Base-by-base conservation (phyloP, 768 basidiomycete species). In the Sarcomyxa edulis region DNA sequence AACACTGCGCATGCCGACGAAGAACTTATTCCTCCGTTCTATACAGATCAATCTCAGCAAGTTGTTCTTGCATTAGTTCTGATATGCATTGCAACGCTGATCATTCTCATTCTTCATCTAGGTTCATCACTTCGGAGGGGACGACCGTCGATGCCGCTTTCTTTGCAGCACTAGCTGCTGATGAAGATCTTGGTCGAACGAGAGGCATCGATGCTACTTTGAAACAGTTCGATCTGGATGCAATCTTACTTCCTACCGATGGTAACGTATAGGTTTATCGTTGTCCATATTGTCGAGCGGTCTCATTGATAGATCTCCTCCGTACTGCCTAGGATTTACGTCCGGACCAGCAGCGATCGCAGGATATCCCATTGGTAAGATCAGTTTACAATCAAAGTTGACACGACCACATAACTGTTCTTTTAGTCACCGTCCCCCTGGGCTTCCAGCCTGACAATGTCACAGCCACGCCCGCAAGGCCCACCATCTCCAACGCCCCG, bases 391-490 rank as follows among this genome's bases (percentile, higher is more conserved):
- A 3, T 21, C 18, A 5, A 3, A 39, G 2, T 26, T 19, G 7
- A 9, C 24, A 21, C 3, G n/a, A n/a, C n/a, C n/a, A n/a, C n/a
- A n/a, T 20, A 12, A 18, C 31, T 19, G 21, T 12, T 28, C 38
- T 20, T 30, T 37, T 24, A 8, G 28, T 21, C 28, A 54, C 29
- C 66, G 80, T 82, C 7, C 80, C 81, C 1, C 65, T 82, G 2
- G 78, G 77, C 2, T 80, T 78, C 52, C 72, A 71, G 42, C 74
- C 74, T 2, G 64, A 66, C 25, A 57, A 72, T 42, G 63, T 70
- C 23, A 54, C 66, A 1, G 58, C 66, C 6, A 42, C 43, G 3
- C 52, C 55, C 10, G 69, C 70, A 1, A 64, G 66, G n/a, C 69
- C 61, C 26, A 65, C 68, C 2, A 60, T 71, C 0, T 72, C 69